These are phyloP conservation scores for Coemansia sp. DNA, from an alignment of 192 early-diverging fungal genomes.

Conservation along the genomic window DNA sequence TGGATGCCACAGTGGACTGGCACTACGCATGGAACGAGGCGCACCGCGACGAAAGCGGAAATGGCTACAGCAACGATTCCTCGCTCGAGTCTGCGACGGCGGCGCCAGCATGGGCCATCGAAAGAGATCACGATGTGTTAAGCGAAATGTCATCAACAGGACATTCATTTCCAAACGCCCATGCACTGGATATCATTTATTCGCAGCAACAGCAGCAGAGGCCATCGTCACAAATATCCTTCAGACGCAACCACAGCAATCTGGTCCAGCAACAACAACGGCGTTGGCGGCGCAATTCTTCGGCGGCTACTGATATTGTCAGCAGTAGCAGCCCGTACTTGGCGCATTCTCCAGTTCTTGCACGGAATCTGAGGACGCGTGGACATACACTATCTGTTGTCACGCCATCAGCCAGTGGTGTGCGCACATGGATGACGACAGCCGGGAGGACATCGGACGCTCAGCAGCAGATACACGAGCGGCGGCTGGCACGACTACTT, in stretches of 20 bases:
- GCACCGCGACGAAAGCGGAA: constrained; percentile 49
- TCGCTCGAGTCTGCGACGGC: neutral
- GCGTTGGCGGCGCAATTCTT: constrained; percentile 28
- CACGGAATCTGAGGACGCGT: constrained; percentile 17
- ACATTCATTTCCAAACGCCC: neutral
- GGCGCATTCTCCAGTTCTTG: constrained; percentile 1
- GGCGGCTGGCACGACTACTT: constrained; percentile 26
- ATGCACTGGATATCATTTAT: neutral
- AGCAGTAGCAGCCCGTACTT: neutral
- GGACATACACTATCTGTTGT: constrained; percentile 27
- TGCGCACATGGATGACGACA: neutral
- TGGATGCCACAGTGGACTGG: constrained; percentile 65
- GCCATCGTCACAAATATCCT: constrained; percentile 19
- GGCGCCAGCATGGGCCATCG: neutral
- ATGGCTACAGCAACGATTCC: neutral
- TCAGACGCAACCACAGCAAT: constrained; percentile 23
- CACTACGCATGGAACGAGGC: constrained; percentile 74
- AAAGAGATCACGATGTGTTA: neutral
- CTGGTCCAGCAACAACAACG: neutral
- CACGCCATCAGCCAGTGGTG: neutral
- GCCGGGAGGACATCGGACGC: neutral
- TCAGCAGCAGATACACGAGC: constrained; percentile 8
- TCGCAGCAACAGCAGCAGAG: neutral
- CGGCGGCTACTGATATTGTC: constrained; percentile 15
- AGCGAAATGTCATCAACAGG: neutral